phyloP scores from a whole-genome alignment of 1,139 yeast genomes.

The Sugiyamaella japonica region DNA sequence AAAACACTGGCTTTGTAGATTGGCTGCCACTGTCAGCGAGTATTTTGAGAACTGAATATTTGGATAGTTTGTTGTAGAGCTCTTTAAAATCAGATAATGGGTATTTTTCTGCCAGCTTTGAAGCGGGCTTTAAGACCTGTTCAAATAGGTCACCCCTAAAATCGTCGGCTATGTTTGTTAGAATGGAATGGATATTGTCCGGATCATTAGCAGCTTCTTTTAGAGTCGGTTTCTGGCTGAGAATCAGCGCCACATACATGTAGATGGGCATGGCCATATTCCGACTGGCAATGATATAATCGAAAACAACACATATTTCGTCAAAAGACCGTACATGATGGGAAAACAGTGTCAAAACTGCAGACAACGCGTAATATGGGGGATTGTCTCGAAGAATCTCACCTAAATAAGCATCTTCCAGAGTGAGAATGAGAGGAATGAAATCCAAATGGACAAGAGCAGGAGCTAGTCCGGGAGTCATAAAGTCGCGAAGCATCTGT shows the following conservation, averaged over 20 bases:
- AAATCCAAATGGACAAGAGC: slow-evolving; percentile 64
- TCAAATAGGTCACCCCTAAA: slow-evolving; percentile 25
- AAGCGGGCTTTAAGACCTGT: slow-evolving; percentile 25
- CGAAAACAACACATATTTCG: slow-evolving; percentile 62
- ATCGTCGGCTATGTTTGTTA: slow-evolving; percentile 31
- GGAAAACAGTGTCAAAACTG: slow-evolving; percentile 73
- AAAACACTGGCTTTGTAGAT: not conserved
- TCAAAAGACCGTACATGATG: slow-evolving; percentile 62
- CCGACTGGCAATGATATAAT: slow-evolving; percentile 54
- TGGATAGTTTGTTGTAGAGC: slow-evolving; percentile 31
- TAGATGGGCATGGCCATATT: slow-evolving; percentile 51
- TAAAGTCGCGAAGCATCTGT: slow-evolving; percentile 74
- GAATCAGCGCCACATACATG: slow-evolving; percentile 56
- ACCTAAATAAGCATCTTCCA: slow-evolving; percentile 54
- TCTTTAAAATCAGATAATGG: slow-evolving; percentile 27
- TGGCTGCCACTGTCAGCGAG: slow-evolving; percentile 7
- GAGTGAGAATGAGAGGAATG: slow-evolving; percentile 60
- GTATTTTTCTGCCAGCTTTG: slow-evolving; percentile 25
- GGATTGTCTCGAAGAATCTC: slow-evolving; percentile 48
- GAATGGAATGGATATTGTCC: slow-evolving; percentile 37
- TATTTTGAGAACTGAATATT: slow-evolving; percentile 36
- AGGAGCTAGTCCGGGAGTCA: slow-evolving; percentile 69
- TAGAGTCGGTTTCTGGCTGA: slow-evolving; percentile 47
- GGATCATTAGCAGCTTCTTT: slow-evolving; percentile 35
- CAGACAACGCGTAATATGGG: slow-evolving; percentile 69